Evolutionary conservation across 129 eudicot genomes (phyloP).

Genomic region (Pittosporum tobira): DNA sequence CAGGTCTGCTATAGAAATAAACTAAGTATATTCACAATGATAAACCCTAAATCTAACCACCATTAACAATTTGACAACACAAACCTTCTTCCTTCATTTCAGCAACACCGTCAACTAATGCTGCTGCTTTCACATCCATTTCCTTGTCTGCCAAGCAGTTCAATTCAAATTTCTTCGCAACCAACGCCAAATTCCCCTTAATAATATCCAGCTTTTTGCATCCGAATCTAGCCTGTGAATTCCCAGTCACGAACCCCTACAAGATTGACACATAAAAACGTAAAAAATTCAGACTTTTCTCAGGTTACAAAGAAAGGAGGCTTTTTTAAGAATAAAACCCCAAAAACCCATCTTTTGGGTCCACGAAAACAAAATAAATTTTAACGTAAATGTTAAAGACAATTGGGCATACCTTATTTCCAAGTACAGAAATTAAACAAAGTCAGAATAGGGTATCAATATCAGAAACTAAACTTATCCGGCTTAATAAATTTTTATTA

Average conservation of each 20-base stretch:
- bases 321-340: too few species aligned
- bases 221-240: conserved; percentile 27
- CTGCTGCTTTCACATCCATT: conserved; percentile 52
- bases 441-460: too few species aligned
- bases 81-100: conserved; percentile 46
- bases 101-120: conserved; percentile 35
- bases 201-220: conserved; percentile 13
- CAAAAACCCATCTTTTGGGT: too few species aligned
- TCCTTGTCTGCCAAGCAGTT: conserved; percentile 48
- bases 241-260: conserved; percentile 22
- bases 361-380: too few species aligned
- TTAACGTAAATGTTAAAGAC: too few species aligned
- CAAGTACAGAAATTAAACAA: too few species aligned
- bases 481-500: too few species aligned
- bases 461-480: too few species aligned
- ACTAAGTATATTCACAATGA: conserved; percentile 1
- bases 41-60: not conserved
- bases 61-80: conserved; percentile 3
- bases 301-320: too few species aligned
- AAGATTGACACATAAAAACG: not conserved
- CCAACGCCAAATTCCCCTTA: conserved; percentile 7
- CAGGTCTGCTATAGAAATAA: conserved; percentile 24
- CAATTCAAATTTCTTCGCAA: conserved; percentile 31
- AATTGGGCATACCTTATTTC: too few species aligned
- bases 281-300: not conserved